Base-by-base conservation (phyloP, 2,329 filamentous ascomycete species). In the Phyllosticta citriasiana region DNA sequence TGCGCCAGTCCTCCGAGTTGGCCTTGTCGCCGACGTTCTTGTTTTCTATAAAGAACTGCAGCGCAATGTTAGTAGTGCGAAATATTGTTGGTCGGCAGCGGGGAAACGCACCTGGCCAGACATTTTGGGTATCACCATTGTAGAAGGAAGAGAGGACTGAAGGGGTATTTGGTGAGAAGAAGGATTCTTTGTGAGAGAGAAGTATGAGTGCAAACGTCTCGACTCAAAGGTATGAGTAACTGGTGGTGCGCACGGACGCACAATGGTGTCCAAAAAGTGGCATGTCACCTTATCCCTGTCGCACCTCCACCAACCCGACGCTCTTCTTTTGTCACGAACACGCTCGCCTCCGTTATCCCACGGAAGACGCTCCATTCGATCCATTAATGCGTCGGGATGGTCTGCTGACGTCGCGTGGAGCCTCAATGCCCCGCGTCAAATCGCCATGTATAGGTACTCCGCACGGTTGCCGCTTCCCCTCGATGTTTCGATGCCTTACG, bases 1-100 rank as follows among this genome's bases (percentile, higher is more conserved):
- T 80, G 63, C 79, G 77, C 76, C 77, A 81, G 64, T 81, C 78
- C 68, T 81, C 79, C 4, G 76, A 77, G 68, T 74, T 77, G 61
- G 74, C 68, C 59, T 75, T 74, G 70, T 81, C 76, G 68, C 79
- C 79, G 54, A 80, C 77, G 47, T 74, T 72, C 66, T 76, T 74
- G 71, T 80, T 81, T 65, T 76, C 75, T 64, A 78, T 74, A 74
- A 75, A 79, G 76, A 79, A 80, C 78, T 80, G 63, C 51, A 22
- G 35, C 30, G 40, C 58, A 24, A 27, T 19, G 53, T 24, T 33
- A 35, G 40, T 22, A n/a, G 35, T 51, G 4, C 19, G 10, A 50
- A 40, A 26, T 27, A 1, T 40, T 35, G 25, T 4, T 22, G 22
- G 4, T 10, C 8, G n/a, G 19, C n/a, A 24, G 53, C 53, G 8